Base-by-base conservation (phyloP, 1,139 yeast species). In the Pichia sp. region DNA sequence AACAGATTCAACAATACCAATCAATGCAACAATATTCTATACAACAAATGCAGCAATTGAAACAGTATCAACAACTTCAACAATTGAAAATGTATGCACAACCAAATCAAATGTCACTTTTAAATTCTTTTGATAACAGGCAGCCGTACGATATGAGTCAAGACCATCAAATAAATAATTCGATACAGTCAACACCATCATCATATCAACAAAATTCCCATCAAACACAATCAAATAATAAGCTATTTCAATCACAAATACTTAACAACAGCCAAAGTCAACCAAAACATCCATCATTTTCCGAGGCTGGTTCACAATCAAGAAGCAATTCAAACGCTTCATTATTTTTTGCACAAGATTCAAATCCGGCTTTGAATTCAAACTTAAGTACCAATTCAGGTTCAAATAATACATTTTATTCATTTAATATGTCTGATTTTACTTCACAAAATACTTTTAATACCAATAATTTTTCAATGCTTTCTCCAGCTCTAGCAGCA, bases 291-390 rank as follows among this genome's bases (percentile, higher is more conserved):
- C 33, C 27, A 13, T 28, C 56, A 39, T 51, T 47, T 25, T 45
- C 54, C 33, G 57, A 57, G 28, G 53, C 54, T n/a, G 55, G 54
- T 36, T 48, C 55, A 13, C 60, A 59, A 44, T 47, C 55, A 10
- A 45, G 55, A 29, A 47, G 53, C 33, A 45, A 48, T 42, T 53
- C 55, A 3, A 50, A 46, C 25, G 22, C 43, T 2, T 53, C 55
- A 3, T 48, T 45, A 5, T 30, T 19, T 22, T 49, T 45, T 39
- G 14, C 11, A 8, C 45, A 30, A 28, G 53, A 51, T 6, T 19
- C 38, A 22, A 45, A 36, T 14, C 22, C 46, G 22, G 14, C 5
- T 3, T 25, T 25, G 13, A 33, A n/a, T 18, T 19, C n/a, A 16
- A 36, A 19, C 11, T 19, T 25, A 11, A 18, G 11, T 36, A 18